Evolutionary conservation across 1,139 yeast genomes (phyloP).

Genomic region (Yamadazyma aaseri): DNA sequence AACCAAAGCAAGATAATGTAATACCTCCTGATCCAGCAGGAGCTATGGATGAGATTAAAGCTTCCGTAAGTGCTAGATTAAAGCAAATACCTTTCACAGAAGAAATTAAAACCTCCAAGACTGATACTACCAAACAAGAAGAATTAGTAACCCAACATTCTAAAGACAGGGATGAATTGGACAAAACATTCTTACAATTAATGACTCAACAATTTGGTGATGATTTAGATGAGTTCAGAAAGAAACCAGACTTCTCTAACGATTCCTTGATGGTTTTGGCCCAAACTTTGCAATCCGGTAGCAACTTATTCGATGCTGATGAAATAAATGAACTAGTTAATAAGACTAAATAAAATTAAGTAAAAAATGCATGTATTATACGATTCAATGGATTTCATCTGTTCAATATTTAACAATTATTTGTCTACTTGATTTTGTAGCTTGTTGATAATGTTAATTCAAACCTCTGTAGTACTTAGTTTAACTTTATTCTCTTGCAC

Average conservation of each 20-base stretch:
- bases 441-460: too few species aligned
- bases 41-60: constrained; percentile 11
- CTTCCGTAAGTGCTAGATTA: constrained; percentile 15
- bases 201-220: constrained; percentile 62
- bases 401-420: too few species aligned
- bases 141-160: constrained; percentile 21
- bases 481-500: too few species aligned
- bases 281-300: constrained; percentile 62
- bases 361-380: too few species aligned
- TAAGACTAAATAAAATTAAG: constrained; percentile 14
- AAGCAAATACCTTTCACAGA: constrained; percentile 15
- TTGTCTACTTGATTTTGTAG: too few species aligned
- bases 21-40: constrained; percentile 3
- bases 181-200: constrained; percentile 51
- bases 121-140: constrained; percentile 23
- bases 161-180: constrained; percentile 39
- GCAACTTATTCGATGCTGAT: constrained; percentile 64
- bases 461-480: too few species aligned
- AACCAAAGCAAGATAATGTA: constrained; percentile 19
- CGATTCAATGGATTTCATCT: too few species aligned
- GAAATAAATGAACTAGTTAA: constrained; percentile 9
- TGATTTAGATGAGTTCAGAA: constrained; percentile 62
- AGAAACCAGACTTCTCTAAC: constrained; percentile 61
- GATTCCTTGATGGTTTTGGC: constrained; percentile 63
- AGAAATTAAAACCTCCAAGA: constrained; percentile 16